A percentile compares a stretch with the other conserved stretches of the same genome.
Evolutionary conservation across 1,139 yeast species (phyloP).

Genomic region (Debaryomyces coudertii): DNA sequence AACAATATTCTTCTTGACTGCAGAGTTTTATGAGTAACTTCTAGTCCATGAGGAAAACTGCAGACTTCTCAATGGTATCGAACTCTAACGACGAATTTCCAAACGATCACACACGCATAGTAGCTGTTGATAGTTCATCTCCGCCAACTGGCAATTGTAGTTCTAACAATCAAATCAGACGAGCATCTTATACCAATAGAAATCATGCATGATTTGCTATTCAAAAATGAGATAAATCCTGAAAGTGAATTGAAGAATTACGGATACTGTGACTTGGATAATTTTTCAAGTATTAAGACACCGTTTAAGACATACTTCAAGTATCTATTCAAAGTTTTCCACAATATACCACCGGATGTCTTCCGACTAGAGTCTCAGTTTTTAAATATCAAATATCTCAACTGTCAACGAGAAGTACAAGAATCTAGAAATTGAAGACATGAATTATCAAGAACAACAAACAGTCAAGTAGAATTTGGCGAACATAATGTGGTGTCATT

Average conservation of each 20-base stretch:
- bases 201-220: conserved; percentile 43
- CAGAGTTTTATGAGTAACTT: no score
- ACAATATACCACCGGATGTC: conserved; percentile 28
- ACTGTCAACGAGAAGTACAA: conserved; percentile 31
- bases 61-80: background rate
- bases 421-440: conserved; percentile 25
- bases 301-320: conserved; percentile 26
- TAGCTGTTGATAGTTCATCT: background rate
- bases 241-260: conserved; percentile 8
- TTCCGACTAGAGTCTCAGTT: conserved; percentile 34
- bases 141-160: conserved; percentile 19
- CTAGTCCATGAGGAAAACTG: background rate
- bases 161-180: conserved; percentile 35
- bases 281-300: conserved; percentile 24
- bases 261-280: conserved; percentile 28
- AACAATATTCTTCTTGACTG: no score
- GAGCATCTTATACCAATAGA: conserved; percentile 42
- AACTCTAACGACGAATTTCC: background rate
- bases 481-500: background rate
- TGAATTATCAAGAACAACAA: conserved; percentile 12
- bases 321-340: conserved; percentile 25
- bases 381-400: conserved; percentile 32
- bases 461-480: background rate
- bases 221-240: conserved; percentile 21
- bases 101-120: background rate